Conservation (phyloP, 768 basidiomycete genomes). For the Auricularia sp. region DNA sequence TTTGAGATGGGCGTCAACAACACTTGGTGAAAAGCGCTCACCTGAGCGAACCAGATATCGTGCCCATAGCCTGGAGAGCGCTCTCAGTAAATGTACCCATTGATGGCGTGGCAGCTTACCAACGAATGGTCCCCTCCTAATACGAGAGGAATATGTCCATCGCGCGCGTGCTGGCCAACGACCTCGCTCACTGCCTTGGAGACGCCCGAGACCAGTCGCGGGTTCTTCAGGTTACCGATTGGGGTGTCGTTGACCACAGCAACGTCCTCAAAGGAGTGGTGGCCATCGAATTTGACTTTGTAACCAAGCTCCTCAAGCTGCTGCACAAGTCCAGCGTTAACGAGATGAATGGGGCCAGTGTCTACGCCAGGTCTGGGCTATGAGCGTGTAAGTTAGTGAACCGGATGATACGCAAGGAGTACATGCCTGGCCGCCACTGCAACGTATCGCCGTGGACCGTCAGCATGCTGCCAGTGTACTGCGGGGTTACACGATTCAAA, state of each 20-base stretch:
- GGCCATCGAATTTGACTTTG: conserved; percentile 83
- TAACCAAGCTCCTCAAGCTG: conserved; percentile 77
- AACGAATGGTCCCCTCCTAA: conserved; percentile 95
- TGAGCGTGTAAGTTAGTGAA: neutral
- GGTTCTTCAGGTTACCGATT: conserved; percentile 85
- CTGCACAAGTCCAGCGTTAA: conserved; percentile 71
- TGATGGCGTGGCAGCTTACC: conserved; percentile 31
- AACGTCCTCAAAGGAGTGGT: conserved; percentile 79
- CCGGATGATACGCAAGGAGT: neutral
- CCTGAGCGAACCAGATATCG: conserved; percentile 82
- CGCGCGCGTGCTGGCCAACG: conserved; percentile 65
- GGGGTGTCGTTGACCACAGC: conserved; percentile 56
- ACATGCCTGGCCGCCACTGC: conserved; percentile 22
- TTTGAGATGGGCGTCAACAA: neutral
- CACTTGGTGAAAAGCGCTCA: conserved; percentile 21
- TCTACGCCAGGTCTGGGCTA: conserved; percentile 76
- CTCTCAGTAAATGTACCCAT: conserved; percentile 1
- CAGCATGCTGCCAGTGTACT: neutral
- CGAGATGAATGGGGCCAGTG: conserved; percentile 77
- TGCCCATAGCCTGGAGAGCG: conserved; percentile 66
- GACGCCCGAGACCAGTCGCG: conserved; percentile 75
- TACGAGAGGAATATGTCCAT: conserved; percentile 78
- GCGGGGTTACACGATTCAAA: conserved; percentile 16
- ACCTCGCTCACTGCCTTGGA: conserved; percentile 65
- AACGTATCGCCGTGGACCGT: neutral